Base-by-base conservation (phyloP, 2,329 filamentous ascomycete genomes). In the Penicillium sp. region DNA sequence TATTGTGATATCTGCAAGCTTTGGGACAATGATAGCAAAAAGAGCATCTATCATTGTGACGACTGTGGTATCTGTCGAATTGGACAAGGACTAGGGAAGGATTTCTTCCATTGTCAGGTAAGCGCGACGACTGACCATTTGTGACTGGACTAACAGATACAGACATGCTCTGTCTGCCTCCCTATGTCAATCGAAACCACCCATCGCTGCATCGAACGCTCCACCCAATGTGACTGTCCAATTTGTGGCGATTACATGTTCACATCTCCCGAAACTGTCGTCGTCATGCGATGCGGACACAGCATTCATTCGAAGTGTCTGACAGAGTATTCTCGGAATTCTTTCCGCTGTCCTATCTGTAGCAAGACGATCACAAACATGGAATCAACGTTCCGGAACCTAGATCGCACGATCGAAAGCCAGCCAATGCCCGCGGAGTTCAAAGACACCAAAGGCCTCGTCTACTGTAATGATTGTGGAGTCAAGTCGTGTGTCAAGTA, bases 101-200 rank as follows among this genome's bases (percentile, higher is more conserved):
- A 99, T 71, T 99, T 96, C 71, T 92, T 95, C 68, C 94, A 99
- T 74, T 99, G 94, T 88, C 95, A 96, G 84, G 91, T 93, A 77
- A 72, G 76, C 11, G 32, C 29, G 5, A 3, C n/a, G 13, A 14
- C 9, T 10, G 10, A 3, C 16, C 4, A 21, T n/a, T 50, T n/a
- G 29, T 38, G 27, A 14, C 27, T 39, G 39, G 52, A 22, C 62
- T 70, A 34, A 70, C 34, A 34, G 31, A 36, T n/a, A 7, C 49
- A 92, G 88, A 92, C 86, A 65, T 99, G 94, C 75, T 91, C 91
- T 65, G 92, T 95, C 24, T 99, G 94, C 76, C 94, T 97, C 67
- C 89, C 91, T 7, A 96, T 97, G 62, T 86, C 88, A 2, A 91
- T 92, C 54, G 87, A 91, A 67, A 86, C 83, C 40, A 89, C 89